Evolutionary conservation across 805 yeast genomes (phyloP), one percentile per base, ranked within the genome.

Genomic region (Candida caryicola): DNA sequence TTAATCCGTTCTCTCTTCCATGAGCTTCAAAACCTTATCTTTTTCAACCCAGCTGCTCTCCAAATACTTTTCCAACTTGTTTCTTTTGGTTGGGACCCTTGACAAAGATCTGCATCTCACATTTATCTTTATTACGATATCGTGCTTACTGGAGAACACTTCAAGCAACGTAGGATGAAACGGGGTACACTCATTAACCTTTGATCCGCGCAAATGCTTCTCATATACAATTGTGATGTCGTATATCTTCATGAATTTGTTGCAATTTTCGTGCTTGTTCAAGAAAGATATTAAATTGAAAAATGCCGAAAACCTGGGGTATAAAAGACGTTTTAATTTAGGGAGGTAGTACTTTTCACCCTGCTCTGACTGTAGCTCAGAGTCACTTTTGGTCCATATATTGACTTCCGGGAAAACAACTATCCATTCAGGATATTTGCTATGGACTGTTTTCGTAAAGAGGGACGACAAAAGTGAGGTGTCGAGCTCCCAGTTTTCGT

Each of bases 391-490:
- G 0, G 81, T 75, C 57, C 77, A 74, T 5, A 84, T 76, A 51
- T 84, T 85, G 4, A 85, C 96, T 59, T 90, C 97, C 0, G 97
- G 97, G 47, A 89, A 89, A 6, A 85, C 46, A 0, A 81, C 79
- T 0, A 88, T 49, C 86, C 95, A 81, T 47, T 76, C 73, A 18
- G 65, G 67, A n/a, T 49, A 54, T 25, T 57, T 69, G 18, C 69
- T 66, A n/a, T 45, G 49, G 4, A 66, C 21, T 15, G 71, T 50
- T 15, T 56, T 50, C 6, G 57, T 55, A 42, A 76, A 74, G 17
- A 68, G 53, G 36, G 55, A 37, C 40, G 52, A 46, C 52, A 62
- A 54, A 29, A 67, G 57, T 37, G 54, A 57, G 23, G 60, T 43
- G 47, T 73, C 75, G 23, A 79, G 54, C 45, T 73, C 76, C 84